Percentiles rank a stretch among this genome's conserved stretches.
Evolutionary conservation across 2,329 filamentous ascomycete genomes (phyloP).

Genomic region (Colletotrichum tanaceti): DNA sequence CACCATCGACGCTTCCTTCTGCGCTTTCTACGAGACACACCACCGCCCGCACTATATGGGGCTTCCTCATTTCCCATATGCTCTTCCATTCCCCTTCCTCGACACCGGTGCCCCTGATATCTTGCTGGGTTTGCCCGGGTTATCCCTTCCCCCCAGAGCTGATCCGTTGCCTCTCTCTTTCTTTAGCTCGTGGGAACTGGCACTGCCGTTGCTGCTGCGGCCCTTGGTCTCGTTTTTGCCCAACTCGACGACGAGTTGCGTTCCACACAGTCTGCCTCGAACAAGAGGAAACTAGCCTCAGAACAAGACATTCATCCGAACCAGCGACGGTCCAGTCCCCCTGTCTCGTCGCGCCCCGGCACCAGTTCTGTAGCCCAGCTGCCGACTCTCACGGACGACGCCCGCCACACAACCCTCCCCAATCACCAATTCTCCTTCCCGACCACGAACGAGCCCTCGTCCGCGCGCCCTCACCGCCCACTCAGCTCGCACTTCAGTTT

Average conservation of each 20-base stretch:
- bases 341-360: slow-evolving; percentile 55
- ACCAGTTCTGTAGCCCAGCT: slow-evolving; percentile 55
- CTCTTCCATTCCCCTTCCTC: slow-evolving; percentile 16
- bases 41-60: slow-evolving; percentile 4
- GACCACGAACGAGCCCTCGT: slow-evolving; percentile 44
- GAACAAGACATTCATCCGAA: slow-evolving; percentile 51
- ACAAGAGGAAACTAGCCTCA: slow-evolving; percentile 36
- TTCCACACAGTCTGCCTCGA: slow-evolving; percentile 42
- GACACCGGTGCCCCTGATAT: slow-evolving; percentile 37
- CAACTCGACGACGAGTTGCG: slow-evolving; percentile 58
- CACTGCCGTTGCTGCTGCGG: slow-evolving; percentile 70
- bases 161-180: slow-evolving; percentile 16
- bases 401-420: slow-evolving; percentile 41
- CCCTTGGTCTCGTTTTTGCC: slow-evolving; percentile 69
- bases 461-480: slow-evolving; percentile 47
- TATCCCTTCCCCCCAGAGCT: slow-evolving; percentile 22
- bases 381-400: slow-evolving; percentile 46
- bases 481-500: slow-evolving; percentile 54
- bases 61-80: slow-evolving; percentile 31
- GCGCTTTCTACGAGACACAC: slow-evolving; percentile 8
- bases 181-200: slow-evolving; percentile 70
- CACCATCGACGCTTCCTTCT: slow-evolving; percentile 12
- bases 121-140: slow-evolving; percentile 17
- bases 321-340: slow-evolving; percentile 44
- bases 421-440: slow-evolving; percentile 40